A percentile compares a stretch with the other conserved stretches of the same genome.
phyloP scores from a whole-genome alignment of 805 yeast species.

The Starmerella scarabaei region DNA sequence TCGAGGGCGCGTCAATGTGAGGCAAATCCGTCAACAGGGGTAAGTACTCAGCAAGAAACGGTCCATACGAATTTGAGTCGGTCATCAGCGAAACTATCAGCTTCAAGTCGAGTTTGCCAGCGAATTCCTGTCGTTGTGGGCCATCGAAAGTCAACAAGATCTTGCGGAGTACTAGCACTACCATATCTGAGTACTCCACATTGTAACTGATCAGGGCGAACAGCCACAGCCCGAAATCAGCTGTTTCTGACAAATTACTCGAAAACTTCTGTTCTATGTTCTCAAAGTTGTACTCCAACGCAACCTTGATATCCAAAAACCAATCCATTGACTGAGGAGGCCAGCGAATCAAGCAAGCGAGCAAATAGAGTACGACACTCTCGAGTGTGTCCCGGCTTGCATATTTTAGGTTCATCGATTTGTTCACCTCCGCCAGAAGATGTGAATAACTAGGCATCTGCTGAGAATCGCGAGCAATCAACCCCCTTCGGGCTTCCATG shows the following conservation, averaged over 20 bases:
- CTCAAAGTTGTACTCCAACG: not conserved
- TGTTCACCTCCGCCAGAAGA: slow-evolving; percentile 23
- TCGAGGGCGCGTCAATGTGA: not conserved
- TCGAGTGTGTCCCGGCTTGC: slow-evolving; percentile 2
- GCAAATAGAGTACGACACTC: not conserved
- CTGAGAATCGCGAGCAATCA: slow-evolving; percentile 33
- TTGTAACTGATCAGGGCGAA: not conserved
- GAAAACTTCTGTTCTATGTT: not conserved
- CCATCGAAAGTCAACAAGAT: not conserved
- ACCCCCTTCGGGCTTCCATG: slow-evolving; percentile 68
- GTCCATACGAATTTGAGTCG: slow-evolving; percentile 1
- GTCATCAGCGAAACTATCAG: not conserved
- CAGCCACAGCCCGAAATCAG: not conserved
- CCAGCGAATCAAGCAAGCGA: slow-evolving; percentile 1
- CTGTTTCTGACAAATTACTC: too few species aligned
- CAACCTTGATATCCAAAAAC: slow-evolving; percentile 2
- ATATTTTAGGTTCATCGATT: slow-evolving; percentile 1
- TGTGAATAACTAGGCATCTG: slow-evolving; percentile 45
- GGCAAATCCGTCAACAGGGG: not conserved
- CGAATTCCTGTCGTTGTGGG: not conserved
- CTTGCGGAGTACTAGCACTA: not conserved
- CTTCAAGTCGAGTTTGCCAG: not conserved
- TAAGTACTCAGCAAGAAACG: slow-evolving; percentile 10
- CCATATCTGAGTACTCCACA: not conserved
- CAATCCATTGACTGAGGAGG: slow-evolving; percentile 5